These are phyloP conservation scores for Cordyceps pruinosa DNA, from an alignment of 2,329 filamentous ascomycete species.

Conservation along the genomic window DNA sequence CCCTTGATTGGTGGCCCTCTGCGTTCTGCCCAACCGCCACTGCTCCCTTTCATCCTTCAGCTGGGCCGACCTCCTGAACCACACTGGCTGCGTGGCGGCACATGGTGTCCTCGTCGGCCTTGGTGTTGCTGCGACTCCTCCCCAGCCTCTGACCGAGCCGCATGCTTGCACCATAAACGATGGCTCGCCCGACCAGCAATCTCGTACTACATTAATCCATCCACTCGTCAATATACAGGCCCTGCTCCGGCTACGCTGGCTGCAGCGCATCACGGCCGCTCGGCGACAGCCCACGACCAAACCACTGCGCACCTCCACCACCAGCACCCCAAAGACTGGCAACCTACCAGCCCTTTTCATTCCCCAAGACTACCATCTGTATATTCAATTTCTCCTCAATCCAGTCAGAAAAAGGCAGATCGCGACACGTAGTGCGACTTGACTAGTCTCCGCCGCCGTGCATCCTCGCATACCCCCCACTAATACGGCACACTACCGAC, in stretches of 20 bases:
- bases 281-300: background rate
- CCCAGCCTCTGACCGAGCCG: background rate
- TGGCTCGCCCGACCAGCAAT: background rate
- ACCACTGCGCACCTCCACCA: constrained; percentile 1
- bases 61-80: background rate
- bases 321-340: background rate
- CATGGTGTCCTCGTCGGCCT: no score
- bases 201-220: background rate
- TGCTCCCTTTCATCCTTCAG: background rate
- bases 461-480: background rate
- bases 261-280: background rate
- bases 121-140: no score
- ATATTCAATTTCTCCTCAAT: background rate
- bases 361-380: background rate
- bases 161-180: background rate
- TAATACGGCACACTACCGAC: background rate
- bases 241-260: background rate
- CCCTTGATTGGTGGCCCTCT: background rate
- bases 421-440: background rate
- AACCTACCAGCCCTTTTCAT: background rate
- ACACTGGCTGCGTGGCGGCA: no score
- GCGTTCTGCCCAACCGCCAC: background rate
- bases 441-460: background rate
- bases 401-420: background rate
- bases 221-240: background rate